Evolutionary conservation across 257 asterid species (phyloP).

Genomic region (Osmanthus fragrans): DNA sequence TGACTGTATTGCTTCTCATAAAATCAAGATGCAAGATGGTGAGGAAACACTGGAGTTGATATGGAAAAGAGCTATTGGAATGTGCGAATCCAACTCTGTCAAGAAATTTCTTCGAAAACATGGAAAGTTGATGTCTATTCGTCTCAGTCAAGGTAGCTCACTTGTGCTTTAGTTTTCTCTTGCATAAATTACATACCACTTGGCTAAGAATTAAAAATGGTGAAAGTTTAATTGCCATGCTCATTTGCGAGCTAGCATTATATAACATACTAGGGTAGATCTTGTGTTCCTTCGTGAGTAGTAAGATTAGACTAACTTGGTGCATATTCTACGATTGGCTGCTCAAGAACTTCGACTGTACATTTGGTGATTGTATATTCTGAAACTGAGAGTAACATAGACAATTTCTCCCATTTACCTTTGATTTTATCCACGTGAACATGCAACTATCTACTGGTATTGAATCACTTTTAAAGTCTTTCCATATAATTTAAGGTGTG

Average conservation of each 20-base stretch:
- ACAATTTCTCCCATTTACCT: not conserved
- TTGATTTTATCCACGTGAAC: not conserved
- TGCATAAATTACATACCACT: not conserved
- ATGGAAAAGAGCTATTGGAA: slow-evolving; percentile 61
- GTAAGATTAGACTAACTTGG: not conserved
- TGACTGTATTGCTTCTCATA: slow-evolving; percentile 34
- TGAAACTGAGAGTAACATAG: not conserved
- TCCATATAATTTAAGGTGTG: slow-evolving; percentile 43
- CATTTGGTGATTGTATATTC: not conserved
- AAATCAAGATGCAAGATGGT: slow-evolving; percentile 38
- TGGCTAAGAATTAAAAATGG: not conserved
- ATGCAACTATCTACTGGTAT: not conserved
- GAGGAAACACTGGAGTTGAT: slow-evolving; percentile 52
- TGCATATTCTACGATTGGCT: not conserved
- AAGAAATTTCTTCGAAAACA: slow-evolving; percentile 56
- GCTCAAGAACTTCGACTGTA: not conserved
- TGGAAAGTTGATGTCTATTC: slow-evolving; percentile 65
- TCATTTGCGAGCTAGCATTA: not conserved
- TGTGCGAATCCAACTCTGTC: slow-evolving; percentile 56
- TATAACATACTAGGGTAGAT: not conserved
- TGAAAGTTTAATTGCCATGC: not conserved
- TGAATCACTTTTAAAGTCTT: not conserved
- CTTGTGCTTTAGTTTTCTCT: not conserved
- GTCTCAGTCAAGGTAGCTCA: slow-evolving; percentile 56
- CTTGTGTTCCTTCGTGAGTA: no score